Base-by-base conservation (phyloP, 2,329 filamentous ascomycete species). In the Cladosporium sp. region DNA sequence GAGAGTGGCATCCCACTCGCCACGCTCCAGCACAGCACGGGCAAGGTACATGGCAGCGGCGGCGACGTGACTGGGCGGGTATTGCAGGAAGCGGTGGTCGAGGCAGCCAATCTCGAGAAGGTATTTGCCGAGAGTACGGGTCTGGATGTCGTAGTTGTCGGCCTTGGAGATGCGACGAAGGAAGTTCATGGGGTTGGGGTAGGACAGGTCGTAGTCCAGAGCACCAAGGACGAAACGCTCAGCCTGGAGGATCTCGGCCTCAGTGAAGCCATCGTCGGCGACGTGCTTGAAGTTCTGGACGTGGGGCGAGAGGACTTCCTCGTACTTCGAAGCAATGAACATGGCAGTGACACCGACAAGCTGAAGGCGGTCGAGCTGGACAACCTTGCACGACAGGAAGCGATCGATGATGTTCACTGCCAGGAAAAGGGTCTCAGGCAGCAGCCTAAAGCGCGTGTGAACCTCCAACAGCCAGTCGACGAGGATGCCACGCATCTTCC, bases 101-200 rank as follows among this genome's bases (percentile, higher is more conserved):
- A 98, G 79, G 59, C 96, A 83, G 70, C 89, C 93, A 66, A 98
- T 96, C 76, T 98, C 93, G 76, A 95, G 89, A 44, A 98, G 79
- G 71, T 97, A 98, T 76, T 98, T 98, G 71, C 89, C 93, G 55
- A 98, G 82, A 43, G 93, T 98, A 64, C 93, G 88, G 56, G 91
- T 95, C 71, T 96, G 89, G 65, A 97, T 95, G 72, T 98, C 92
- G 74, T 98, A 98, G 77, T 95, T 93, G 75, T 98, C 95, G 66
- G 93, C 95, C 79, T 98, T 98, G 57, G 92, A 97, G 72, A 98
- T 95, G 61, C 95, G 88, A 59, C 93, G 89, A 56, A 98, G 83
- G 77, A 98, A 98, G 80, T 98, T 98, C 93, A 98, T 98, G 18
- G 93, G 93, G 74, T 98, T 98, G 53, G 93, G 93, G 68, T 96